Evolutionary conservation across 31 red algal species (phyloP), one percentile per base, ranked within the genome.

Genomic region (Porphyra umbilicalis): DNA sequence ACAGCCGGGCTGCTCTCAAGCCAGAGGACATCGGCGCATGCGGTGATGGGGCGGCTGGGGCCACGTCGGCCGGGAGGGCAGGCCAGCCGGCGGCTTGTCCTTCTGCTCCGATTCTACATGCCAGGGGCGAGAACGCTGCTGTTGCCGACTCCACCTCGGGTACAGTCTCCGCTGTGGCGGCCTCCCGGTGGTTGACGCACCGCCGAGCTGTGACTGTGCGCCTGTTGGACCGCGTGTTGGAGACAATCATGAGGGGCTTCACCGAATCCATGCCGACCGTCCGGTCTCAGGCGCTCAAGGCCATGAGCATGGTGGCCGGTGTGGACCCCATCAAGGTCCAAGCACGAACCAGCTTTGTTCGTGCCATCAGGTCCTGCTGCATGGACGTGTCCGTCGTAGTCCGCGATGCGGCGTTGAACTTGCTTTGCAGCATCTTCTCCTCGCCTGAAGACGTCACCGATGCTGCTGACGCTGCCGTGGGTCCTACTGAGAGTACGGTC

Each of bases 401-500:
- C 10, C 88, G 92, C 74, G 92, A 94, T 81, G 92, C 92, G 7
- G 92, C 92, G 34, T 74, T 94, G 35, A 88, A 87, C 30, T 80
- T 94, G 38, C 78, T 94, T 15, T 88, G 92, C 80, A 46, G 87
- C 82, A 84, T 85, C 10, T 78, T 94, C 75, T 79, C 78, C 35
- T 36, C 36, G 25, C 18, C 36, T n/a, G n/a, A n/a, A n/a, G n/a
- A n/a, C n/a, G n/a, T n/a, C n/a, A n/a, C n/a, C 25, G 78, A 79
- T 79, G 35, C 78, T 30, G 35, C 33, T 18, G 25, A 71, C 57
- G 18, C 57, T 18, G 25, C 14, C 30, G 57, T 71, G 42, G 7
- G 42, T 7, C 1, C 42, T 10, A 46, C 42, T 71, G 57, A 4
- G 57, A n/a, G 20, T 16, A 71, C 20, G 4, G 6, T 7, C 30